phyloP scores from a whole-genome alignment of 2,329 filamentous ascomycete species.

The Hypoxylon sp. region DNA sequence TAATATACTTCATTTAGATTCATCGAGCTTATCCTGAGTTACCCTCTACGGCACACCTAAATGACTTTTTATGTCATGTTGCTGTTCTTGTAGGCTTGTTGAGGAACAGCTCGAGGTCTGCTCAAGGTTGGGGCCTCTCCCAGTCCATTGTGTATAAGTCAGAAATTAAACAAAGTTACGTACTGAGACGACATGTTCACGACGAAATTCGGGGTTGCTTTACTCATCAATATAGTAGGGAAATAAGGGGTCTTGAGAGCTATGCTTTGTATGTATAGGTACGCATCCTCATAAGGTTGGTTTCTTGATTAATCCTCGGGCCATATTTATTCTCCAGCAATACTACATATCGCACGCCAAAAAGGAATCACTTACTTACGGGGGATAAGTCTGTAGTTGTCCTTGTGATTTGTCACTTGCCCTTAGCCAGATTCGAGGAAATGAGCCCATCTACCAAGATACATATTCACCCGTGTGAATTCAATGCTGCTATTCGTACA shows the following conservation, averaged over 20 bases:
- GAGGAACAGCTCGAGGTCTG: not conserved
- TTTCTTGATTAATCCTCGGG: not conserved
- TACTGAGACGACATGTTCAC: not conserved
- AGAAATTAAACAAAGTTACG: not conserved
- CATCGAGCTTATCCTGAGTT: too few species aligned
- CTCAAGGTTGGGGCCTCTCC: not conserved
- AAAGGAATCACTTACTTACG: not conserved
- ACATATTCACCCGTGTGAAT: not conserved
- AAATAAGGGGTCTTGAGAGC: not conserved
- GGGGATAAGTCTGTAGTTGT: not conserved
- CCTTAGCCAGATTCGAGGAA: not conserved
- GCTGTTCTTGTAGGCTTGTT: not conserved
- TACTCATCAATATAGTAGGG: not conserved
- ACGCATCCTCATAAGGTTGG: not conserved
- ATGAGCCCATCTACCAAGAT: not conserved
- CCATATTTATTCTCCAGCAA: not conserved
- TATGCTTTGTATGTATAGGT: not conserved
- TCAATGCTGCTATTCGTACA: conserved; percentile 1
- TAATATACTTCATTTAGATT: too few species aligned
- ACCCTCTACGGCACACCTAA: too few species aligned
- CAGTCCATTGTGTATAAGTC: not conserved
- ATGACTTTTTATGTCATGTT: not conserved
- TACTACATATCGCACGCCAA: not conserved
- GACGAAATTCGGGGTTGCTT: not conserved
- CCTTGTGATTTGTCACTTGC: not conserved